Evolutionary conservation across 2,329 filamentous ascomycete species (phyloP), one percentile per base, ranked within the genome.

Genomic region (Phialocephala sp.): DNA sequence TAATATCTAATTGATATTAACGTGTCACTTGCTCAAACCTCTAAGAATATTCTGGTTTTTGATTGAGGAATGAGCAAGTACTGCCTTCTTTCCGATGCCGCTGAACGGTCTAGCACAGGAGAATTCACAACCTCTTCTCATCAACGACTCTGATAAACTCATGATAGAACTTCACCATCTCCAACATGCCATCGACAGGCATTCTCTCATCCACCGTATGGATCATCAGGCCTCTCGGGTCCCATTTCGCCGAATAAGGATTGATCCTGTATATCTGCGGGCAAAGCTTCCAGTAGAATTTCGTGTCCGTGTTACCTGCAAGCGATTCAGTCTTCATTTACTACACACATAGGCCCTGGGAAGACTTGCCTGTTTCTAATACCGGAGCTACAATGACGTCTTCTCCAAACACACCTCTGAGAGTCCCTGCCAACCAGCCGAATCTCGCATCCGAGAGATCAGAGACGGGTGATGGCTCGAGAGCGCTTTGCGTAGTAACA

Each of bases 251-350:
- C 9, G 73, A 72, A 60, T 73, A 73, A 76, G 79, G 79, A 1
- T 72, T 72, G 73, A 76, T 79, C 32, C 79, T 77, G 68, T 80
- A 80, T 18, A 80, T 74, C 59, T 80, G 76, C 32, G 65, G 70
- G 2, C 75, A 76, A 8, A 80, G 64, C 39, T 76, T 76, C 79
- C 71, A 73, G 60, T 69, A 74, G 41, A 66, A 73, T 36, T 67
- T 69, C 14, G 72, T 73, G 45, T 73, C 72, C 2, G 72, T 74
- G 50, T 74, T 74, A 27, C 70, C 71, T 62, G 32, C 18, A 8
- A 20, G 14, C n/a, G 22, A n/a, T 50, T 20, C n/a, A 50, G 45
- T 50, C 45, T 50, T 50, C 18, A 11, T 50, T n/a, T 36, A 8
- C 37, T 37, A 11, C n/a, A 50, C 20, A 2, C n/a, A 15, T 14